A percentile compares a stretch with the other conserved stretches of the same genome.
phyloP scores from a whole-genome alignment of 2,329 filamentous ascomycete species.

The Pseudocercospora macadamiae region DNA sequence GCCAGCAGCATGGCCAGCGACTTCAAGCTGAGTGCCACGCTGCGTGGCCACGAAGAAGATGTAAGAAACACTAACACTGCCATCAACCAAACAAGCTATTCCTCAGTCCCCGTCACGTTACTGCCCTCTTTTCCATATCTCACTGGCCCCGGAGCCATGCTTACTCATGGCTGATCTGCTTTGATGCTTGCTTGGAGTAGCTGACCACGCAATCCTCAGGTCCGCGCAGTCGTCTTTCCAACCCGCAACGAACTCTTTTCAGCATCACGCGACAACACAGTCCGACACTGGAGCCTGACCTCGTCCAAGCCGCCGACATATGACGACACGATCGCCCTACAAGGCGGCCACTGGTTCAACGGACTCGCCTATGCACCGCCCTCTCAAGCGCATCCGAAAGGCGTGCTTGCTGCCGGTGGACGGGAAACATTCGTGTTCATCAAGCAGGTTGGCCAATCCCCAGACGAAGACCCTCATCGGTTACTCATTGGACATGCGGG shows the following conservation, averaged over 20 bases:
- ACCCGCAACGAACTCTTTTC: constrained; percentile 73
- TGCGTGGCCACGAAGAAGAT: constrained; percentile 90
- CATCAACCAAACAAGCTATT: neutral
- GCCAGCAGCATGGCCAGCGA: constrained; percentile 63
- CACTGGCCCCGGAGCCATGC: neutral
- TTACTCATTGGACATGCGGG: constrained; percentile 82
- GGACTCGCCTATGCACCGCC: constrained; percentile 76
- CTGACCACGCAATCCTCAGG: constrained; percentile 56
- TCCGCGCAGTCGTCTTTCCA: constrained; percentile 82
- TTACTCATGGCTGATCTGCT: neutral
- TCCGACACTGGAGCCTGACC: constrained; percentile 78
- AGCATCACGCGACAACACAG: constrained; percentile 87
- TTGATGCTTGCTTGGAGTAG: constrained; percentile 15
- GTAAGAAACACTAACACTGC: constrained; percentile 57
- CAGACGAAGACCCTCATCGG: constrained; percentile 78
- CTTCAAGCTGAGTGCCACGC: constrained; percentile 90
- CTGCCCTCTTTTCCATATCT: neutral
- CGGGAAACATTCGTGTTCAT: constrained; percentile 94
- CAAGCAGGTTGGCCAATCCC: constrained; percentile 67
- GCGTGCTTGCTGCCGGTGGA: constrained; percentile 83
- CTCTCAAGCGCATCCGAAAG: constrained; percentile 69
- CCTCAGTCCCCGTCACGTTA: neutral
- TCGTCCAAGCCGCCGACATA: constrained; percentile 69
- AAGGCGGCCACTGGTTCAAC: constrained; percentile 87
- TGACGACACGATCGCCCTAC: constrained; percentile 75